Base-by-base conservation (phyloP, 2,329 filamentous ascomycete species). In the Ophiocordyceps sinensis region DNA sequence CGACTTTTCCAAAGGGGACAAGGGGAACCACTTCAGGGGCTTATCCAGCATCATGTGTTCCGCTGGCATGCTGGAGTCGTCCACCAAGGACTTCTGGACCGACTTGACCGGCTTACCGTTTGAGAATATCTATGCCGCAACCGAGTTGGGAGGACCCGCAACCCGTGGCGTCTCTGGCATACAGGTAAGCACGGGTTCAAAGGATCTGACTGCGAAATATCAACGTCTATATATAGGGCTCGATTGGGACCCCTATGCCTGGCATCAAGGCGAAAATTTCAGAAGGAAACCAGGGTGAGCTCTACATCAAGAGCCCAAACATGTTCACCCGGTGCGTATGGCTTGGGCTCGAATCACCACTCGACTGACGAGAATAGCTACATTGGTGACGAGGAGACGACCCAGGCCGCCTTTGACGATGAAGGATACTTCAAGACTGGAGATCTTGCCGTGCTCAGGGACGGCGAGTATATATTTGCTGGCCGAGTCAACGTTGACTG, bases 361-460 rank as follows among this genome's bases (percentile, higher is more conserved):
- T 23, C 9, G 14, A 31, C 29, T n/a, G 29, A 13, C 4, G 29
- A n/a, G 23, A 9, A n/a, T 36, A 51, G 50, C 29, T 51, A 52
- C 21, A 39, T 52, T 17, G 49, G 44, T 2, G 40, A 89, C 60
- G 71, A 77, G 1, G 82, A 79, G 45, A 85, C 93, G 67, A 94
- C 86, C 1, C 64, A 67, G 41, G 85, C 85, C 58, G 71, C 80
- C 0, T 70, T 94, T 40, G 84, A 86, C 8, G 70, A 77, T 23
- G 84, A 94, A 46, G 88, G 87, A 45, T 94, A 86, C 85, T 94
- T 94, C 71, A 80, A 81, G 55, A 94, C 86, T 0, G 88, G 88
- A 39, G 88, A 94, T 55, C 85, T 94, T 48, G 83, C 77, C 54
- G 73, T 77, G 43, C 68, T 94, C 14, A 85, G 32, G 11, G 43